Evolutionary conservation across 2,329 filamentous ascomycete species (phyloP).

Genomic region (Apiospora arundinis): DNA sequence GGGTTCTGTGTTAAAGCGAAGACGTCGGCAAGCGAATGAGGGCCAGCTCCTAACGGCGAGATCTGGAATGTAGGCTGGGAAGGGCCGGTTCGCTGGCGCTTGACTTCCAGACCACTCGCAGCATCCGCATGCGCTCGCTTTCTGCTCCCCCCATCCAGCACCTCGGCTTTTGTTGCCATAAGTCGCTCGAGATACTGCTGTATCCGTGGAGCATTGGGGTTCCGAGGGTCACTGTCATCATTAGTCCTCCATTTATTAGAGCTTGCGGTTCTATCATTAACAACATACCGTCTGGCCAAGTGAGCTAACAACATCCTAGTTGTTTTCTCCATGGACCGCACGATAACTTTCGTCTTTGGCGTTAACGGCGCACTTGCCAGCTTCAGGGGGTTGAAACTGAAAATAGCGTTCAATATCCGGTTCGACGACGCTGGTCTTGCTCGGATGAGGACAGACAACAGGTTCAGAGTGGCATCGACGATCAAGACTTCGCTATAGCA

Average conservation of each 20-base stretch:
- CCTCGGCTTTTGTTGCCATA: constrained; percentile 77
- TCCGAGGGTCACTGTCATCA: constrained; percentile 73
- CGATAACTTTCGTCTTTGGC: constrained; percentile 77
- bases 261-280: not conserved
- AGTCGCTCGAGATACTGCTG: constrained; percentile 87
- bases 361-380: constrained; percentile 79
- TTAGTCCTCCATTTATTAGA: not conserved
- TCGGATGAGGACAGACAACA: constrained; percentile 81
- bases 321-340: constrained; percentile 95
- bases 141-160: constrained; percentile 77
- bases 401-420: constrained; percentile 83
- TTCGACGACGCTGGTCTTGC: constrained; percentile 80
- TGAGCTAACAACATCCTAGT: constrained; percentile 84
- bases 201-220: constrained; percentile 77
- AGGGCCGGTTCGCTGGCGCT: constrained; percentile 72
- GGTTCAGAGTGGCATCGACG: constrained; percentile 91
- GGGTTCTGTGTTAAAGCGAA: constrained; percentile 84
- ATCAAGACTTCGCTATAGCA: constrained; percentile 77
- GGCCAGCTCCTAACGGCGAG: constrained; percentile 75
- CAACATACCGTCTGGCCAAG: constrained; percentile 73
- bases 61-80: constrained; percentile 56
- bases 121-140: constrained; percentile 80
- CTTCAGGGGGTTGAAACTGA: constrained; percentile 92
- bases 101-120: constrained; percentile 77
- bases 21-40: constrained; percentile 80